These are phyloP conservation scores for Scleromitrula shiraiana DNA, from an alignment of 2,329 filamentous ascomycete genomes.

Conservation along the genomic window DNA sequence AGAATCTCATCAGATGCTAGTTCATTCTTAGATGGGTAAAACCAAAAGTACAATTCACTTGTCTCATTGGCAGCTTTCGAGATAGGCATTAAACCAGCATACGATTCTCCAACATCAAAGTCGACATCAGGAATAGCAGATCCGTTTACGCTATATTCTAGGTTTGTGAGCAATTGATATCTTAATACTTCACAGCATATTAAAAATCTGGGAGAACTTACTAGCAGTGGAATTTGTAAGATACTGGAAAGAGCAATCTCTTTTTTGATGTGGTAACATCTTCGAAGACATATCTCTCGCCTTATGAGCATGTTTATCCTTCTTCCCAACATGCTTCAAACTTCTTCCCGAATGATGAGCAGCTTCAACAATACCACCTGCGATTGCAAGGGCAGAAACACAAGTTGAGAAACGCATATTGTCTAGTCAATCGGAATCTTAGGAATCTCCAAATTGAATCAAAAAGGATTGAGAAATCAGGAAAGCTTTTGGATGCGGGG, in stretches of 20 bases:
- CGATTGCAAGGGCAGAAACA: conserved; percentile 7
- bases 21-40: conserved; percentile 50
- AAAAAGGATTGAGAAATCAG: background rate
- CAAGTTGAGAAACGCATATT: conserved; percentile 11
- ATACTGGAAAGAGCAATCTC: background rate
- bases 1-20: conserved; percentile 48
- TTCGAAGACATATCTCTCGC: background rate
- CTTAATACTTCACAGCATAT: background rate
- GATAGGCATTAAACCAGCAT: conserved; percentile 55
- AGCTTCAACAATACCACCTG: conserved; percentile 7
- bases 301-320: background rate
- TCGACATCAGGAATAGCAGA: conserved; percentile 49
- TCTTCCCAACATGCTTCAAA: conserved; percentile 7
- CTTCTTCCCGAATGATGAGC: conserved; percentile 6
- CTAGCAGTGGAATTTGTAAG: conserved; percentile 8
- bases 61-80: conserved; percentile 40
- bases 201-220: background rate
- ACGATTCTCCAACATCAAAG: conserved; percentile 61
- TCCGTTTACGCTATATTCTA: conserved; percentile 9
- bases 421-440: background rate
- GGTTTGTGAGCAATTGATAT: background rate
- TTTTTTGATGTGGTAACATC: background rate
- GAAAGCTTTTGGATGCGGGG: background rate
- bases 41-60: conserved; percentile 56
- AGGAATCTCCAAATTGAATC: background rate